Conservation (phyloP, 2,329 filamentous ascomycete genomes). For the Aspergillus proliferans region DNA sequence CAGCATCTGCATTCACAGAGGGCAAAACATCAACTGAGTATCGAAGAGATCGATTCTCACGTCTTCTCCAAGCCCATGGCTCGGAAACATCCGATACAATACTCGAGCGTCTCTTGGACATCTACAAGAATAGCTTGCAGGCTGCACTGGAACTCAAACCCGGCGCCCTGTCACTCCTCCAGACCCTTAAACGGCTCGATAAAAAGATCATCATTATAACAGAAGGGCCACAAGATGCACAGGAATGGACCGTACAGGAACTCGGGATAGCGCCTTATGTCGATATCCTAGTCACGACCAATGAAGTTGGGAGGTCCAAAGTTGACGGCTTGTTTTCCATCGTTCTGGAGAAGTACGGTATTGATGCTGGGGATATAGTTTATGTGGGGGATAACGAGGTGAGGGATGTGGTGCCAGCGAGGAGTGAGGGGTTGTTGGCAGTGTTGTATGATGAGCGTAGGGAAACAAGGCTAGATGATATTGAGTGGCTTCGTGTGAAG, state of each 20-base stretch:
- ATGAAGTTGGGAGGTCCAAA: slow-evolving; percentile 26
- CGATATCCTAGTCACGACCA: slow-evolving; percentile 30
- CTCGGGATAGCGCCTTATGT: slow-evolving; percentile 22
- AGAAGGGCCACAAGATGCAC: slow-evolving; percentile 45
- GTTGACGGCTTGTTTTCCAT: slow-evolving; percentile 24
- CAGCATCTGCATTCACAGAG: slow-evolving; percentile 39
- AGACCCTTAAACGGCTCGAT: slow-evolving; percentile 24
- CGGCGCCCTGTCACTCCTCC: slow-evolving; percentile 32
- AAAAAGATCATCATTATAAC: slow-evolving; percentile 43
- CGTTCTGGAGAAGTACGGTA: slow-evolving; percentile 17
- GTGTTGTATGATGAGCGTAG: slow-evolving; percentile 17
- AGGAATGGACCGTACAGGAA: slow-evolving; percentile 38
- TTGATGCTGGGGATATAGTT: slow-evolving; percentile 15
- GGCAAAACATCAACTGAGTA: slow-evolving; percentile 42
- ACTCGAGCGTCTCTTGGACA: slow-evolving; percentile 7
- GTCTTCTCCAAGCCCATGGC: slow-evolving; percentile 22
- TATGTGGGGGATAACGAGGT: slow-evolving; percentile 23
- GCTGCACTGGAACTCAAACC: slow-evolving; percentile 29
- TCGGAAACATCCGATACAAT: not conserved
- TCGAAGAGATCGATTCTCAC: slow-evolving; percentile 34
- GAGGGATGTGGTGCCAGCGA: slow-evolving; percentile 22
- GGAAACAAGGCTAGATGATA: not conserved
- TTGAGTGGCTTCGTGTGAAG: not conserved
- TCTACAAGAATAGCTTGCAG: slow-evolving; percentile 9
- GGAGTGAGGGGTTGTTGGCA: slow-evolving; percentile 16